Conservation (phyloP, 495 filamentous ascomycete genomes). For the Neurospora discreta region DNA sequence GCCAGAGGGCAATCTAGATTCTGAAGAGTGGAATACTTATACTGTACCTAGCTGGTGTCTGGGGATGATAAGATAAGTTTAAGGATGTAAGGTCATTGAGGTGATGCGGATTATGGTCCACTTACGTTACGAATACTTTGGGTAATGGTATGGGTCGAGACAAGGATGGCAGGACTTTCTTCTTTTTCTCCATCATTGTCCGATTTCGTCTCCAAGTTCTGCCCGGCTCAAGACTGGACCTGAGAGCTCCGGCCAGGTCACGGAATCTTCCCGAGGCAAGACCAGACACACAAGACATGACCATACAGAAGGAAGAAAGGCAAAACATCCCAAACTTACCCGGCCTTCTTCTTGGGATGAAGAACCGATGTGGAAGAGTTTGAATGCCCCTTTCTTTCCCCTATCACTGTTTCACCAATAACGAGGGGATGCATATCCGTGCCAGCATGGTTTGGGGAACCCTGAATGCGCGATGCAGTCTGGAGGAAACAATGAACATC, state of each 20-base stretch:
- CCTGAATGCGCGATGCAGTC: neutral
- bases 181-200: neutral
- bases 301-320: neutral
- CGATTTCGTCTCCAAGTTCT: neutral
- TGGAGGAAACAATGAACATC: neutral
- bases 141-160: neutral
- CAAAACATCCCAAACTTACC: neutral
- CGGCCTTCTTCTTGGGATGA: neutral
- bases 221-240: neutral
- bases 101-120: neutral
- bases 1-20: neutral
- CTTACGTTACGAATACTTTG: neutral
- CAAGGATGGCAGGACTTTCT: neutral
- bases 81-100: neutral
- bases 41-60: neutral
- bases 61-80: neutral
- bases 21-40: neutral
- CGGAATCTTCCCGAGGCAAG: neutral
- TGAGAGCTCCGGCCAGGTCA: neutral
- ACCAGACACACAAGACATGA: neutral
- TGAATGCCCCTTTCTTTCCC: neutral
- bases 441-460: neutral
- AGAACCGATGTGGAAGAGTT: neutral
- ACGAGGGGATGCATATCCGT: neutral
- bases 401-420: neutral